These are phyloP conservation scores for Linnemannia hyalina DNA, from an alignment of 192 early-diverging fungal species.

Conservation along the genomic window DNA sequence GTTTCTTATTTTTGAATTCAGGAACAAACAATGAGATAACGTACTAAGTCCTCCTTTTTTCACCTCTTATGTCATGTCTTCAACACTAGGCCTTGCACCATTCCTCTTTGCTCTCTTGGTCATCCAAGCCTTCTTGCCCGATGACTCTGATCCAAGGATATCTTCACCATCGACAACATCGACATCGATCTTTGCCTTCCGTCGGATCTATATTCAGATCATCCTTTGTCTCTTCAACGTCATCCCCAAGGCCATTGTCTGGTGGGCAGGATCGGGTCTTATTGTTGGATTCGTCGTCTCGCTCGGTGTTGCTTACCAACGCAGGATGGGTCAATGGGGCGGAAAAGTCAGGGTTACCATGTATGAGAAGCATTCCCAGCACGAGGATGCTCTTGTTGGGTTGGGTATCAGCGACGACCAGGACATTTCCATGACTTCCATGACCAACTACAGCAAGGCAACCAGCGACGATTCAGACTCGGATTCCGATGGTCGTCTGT, in stretches of 20 bases:
- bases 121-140: slow-evolving; percentile 54
- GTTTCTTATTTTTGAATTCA: not conserved
- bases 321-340: slow-evolving; percentile 34
- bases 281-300: slow-evolving; percentile 59
- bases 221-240: slow-evolving; percentile 64
- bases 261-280: slow-evolving; percentile 67
- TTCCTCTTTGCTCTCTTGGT: slow-evolving; percentile 64
- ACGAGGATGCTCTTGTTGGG: not conserved
- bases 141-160: not conserved
- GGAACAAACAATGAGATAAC: not conserved
- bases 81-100: slow-evolving; percentile 57
- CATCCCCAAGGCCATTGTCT: slow-evolving; percentile 62
- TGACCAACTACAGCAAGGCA: not conserved
- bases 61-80: slow-evolving; percentile 6
- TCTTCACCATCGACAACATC: not conserved
- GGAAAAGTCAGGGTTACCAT: slow-evolving; percentile 26
- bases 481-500: not conserved
- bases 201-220: slow-evolving; percentile 49
- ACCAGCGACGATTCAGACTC: not conserved
- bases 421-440: not conserved
- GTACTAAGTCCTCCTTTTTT: not conserved
- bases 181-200: not conserved
- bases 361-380: slow-evolving; percentile 16
- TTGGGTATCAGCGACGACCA: not conserved
- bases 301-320: slow-evolving; percentile 47